Conservation (phyloP, 495 filamentous ascomycete species). For the Terfezia claveryi region DNA sequence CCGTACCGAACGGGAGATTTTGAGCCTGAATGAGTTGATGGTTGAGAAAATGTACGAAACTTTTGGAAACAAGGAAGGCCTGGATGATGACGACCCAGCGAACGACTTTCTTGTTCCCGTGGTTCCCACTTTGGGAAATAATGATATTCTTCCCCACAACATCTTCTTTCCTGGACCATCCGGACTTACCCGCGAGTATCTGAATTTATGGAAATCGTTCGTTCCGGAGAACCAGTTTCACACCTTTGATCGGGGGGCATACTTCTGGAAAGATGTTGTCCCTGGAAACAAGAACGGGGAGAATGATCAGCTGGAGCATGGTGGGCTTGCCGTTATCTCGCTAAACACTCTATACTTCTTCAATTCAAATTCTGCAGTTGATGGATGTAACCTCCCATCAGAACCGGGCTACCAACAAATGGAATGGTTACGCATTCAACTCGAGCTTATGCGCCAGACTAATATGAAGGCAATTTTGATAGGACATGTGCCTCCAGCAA, state of each 20-base stretch:
- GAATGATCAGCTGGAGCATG: conserved; percentile 2
- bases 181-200: conserved; percentile 50
- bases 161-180: conserved; percentile 75
- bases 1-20: conserved; percentile 47
- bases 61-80: conserved; percentile 35
- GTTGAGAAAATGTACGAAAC: conserved; percentile 53
- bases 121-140: conserved; percentile 83
- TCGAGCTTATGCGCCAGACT: conserved; percentile 56
- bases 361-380: conserved; percentile 71
- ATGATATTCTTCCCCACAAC: conserved; percentile 94
- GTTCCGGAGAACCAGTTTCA: conserved; percentile 89
- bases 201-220: conserved; percentile 56
- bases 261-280: conserved; percentile 85
- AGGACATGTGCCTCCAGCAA: conserved; percentile 81
- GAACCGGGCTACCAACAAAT: conserved; percentile 87
- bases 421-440: conserved; percentile 88
- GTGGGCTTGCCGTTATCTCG: conserved; percentile 62
- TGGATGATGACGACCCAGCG: conserved; percentile 25
- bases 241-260: conserved; percentile 75
- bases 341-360: conserved; percentile 96
- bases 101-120: conserved; percentile 43
- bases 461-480: conserved; percentile 89
- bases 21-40: conserved; percentile 50
- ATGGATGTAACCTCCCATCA: conserved; percentile 54
- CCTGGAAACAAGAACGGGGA: conserved; percentile 33